phyloP scores from a whole-genome alignment of 1,139 yeast genomes.

The Candida frijolesensis region DNA sequence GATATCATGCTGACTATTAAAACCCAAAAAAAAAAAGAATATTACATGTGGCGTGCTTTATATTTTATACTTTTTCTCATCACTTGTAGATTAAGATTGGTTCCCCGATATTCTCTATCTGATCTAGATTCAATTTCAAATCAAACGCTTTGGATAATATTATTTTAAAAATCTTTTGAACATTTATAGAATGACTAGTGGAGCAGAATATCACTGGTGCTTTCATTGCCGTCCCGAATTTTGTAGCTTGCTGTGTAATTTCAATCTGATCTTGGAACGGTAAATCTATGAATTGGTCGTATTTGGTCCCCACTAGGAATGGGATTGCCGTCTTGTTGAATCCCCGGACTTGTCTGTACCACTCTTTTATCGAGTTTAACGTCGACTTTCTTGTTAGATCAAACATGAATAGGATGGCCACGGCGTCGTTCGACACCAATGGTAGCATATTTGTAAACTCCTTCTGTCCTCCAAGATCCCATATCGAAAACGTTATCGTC shows the following conservation, averaged over 20 bases:
- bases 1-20: background rate
- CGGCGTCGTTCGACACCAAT: slow-evolving; percentile 89
- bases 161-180: slow-evolving; percentile 91
- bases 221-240: slow-evolving; percentile 89
- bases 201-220: slow-evolving; percentile 91
- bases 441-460: slow-evolving; percentile 98
- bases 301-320: slow-evolving; percentile 90
- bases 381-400: slow-evolving; percentile 89
- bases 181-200: slow-evolving; percentile 89
- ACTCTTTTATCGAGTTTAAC: slow-evolving; percentile 82
- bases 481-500: slow-evolving; percentile 86
- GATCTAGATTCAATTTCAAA: slow-evolving; percentile 79
- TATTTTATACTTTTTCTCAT: background rate
- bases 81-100: slow-evolving; percentile 77
- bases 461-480: slow-evolving; percentile 97
- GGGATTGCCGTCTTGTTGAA: slow-evolving; percentile 93
- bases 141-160: slow-evolving; percentile 92
- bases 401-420: slow-evolving; percentile 89
- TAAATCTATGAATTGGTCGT: slow-evolving; percentile 81
- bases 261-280: slow-evolving; percentile 83
- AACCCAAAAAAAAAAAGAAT: no score
- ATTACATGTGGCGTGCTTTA: background rate
- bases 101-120: slow-evolving; percentile 81
- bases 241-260: slow-evolving; percentile 81
- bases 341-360: slow-evolving; percentile 94